phyloP scores from a whole-genome alignment of 179 eudicot genomes.

The Spinacia oleracea region DNA sequence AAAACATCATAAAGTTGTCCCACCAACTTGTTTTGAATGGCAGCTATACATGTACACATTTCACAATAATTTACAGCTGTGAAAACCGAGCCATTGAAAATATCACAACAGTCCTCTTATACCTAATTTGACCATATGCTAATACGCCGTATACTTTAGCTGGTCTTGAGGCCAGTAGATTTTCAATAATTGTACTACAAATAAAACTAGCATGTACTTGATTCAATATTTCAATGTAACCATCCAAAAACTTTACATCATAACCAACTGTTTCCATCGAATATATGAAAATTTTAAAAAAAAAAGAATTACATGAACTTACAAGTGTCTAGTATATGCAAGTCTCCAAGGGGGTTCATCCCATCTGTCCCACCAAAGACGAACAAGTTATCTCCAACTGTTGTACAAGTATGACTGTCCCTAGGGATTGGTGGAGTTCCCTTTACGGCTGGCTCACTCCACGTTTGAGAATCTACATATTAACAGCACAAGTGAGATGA shows the following conservation, averaged over 20 bases:
- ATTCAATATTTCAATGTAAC: not conserved
- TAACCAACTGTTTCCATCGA: not conserved
- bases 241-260: not conserved
- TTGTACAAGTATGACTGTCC: slow-evolving; percentile 93
- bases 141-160: not conserved
- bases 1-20: not conserved
- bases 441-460: slow-evolving; percentile 71
- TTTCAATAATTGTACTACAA: not conserved
- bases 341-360: slow-evolving; percentile 59
- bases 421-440: slow-evolving; percentile 79
- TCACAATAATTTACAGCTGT: not conserved
- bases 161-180: not conserved
- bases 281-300: not conserved
- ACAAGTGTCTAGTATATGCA: slow-evolving; percentile 78
- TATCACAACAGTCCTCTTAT: not conserved
- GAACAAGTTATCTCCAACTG: slow-evolving; percentile 72
- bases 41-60: not conserved
- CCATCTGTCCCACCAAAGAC: slow-evolving; percentile 94
- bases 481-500: slow-evolving; percentile 14
- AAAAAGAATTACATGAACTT: slow-evolving; percentile 36
- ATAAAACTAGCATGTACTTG: not conserved
- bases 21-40: not conserved
- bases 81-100: not conserved
- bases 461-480: slow-evolving; percentile 55
- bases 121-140: not conserved